These are phyloP conservation scores for Monosporascus sp. DNA, from an alignment of 2,329 filamentous ascomycete genomes.

Conservation along the genomic window DNA sequence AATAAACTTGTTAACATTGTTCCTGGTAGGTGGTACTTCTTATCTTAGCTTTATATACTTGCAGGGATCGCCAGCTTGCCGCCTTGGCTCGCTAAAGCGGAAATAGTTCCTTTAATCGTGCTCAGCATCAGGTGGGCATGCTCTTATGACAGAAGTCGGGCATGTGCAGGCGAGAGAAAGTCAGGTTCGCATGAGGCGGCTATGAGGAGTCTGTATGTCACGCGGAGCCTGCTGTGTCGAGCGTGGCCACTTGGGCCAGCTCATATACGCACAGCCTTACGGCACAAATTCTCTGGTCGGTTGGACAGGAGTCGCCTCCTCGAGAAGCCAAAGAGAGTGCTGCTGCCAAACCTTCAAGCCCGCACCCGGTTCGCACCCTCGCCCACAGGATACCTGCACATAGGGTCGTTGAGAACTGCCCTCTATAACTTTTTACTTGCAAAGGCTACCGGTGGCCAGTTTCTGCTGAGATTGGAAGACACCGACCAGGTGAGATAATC, in stretches of 20 bases:
- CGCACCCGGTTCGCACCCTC: slow-evolving; percentile 91
- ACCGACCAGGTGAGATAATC: slow-evolving; percentile 71
- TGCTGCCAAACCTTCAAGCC: slow-evolving; percentile 52
- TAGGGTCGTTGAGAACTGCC: slow-evolving; percentile 87
- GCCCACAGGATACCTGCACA: slow-evolving; percentile 87
- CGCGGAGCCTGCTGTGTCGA: slow-evolving; percentile 15
- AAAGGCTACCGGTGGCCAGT: slow-evolving; percentile 80
- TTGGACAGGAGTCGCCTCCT: slow-evolving; percentile 6
- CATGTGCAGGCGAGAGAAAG: too few relatives aligned
- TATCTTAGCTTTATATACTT: too few relatives aligned
- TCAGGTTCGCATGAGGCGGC: neutral
- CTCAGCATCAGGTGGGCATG: too few relatives aligned
- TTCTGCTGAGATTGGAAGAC: slow-evolving; percentile 87
- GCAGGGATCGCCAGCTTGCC: too few relatives aligned
- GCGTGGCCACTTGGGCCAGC: slow-evolving; percentile 8
- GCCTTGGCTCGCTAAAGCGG: too few relatives aligned
- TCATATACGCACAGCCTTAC: slow-evolving; percentile 13
- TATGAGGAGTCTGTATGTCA: slow-evolving; percentile 20
- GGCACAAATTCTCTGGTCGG: slow-evolving; percentile 22
- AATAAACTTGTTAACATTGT: too few relatives aligned
- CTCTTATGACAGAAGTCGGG: too few relatives aligned
- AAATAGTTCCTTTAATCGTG: too few relatives aligned
- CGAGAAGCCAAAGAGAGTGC: slow-evolving; percentile 14
- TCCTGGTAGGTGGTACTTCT: too few relatives aligned
- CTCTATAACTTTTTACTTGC: slow-evolving; percentile 95